These are phyloP conservation scores for Magnolia sinica DNA, from an alignment of 164 flowering plant species.

Conservation along the genomic window DNA sequence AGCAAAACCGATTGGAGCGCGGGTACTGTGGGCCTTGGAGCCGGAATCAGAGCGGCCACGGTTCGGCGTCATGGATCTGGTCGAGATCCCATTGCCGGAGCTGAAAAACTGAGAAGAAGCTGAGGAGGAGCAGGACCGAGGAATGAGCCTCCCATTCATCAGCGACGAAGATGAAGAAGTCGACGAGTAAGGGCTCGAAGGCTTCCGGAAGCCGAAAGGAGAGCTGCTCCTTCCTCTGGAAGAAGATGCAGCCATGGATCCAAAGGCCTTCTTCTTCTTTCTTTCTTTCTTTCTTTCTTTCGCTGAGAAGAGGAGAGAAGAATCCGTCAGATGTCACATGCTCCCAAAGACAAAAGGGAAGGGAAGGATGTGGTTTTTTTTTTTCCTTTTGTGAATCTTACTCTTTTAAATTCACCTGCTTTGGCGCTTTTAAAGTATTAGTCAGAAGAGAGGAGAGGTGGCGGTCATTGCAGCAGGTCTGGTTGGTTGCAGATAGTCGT, in stretches of 20 bases:
- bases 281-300: neutral
- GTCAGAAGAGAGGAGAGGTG: neutral
- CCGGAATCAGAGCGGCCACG: constrained; percentile 43
- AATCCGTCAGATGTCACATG: constrained; percentile 9
- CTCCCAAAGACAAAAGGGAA: constrained; percentile 2
- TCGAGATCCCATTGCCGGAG: constrained; percentile 33
- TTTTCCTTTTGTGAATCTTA: neutral
- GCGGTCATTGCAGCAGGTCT: neutral
- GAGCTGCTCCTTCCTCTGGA: constrained; percentile 85
- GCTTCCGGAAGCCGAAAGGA: constrained; percentile 64
- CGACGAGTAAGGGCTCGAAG: constrained; percentile 64
- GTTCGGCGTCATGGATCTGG: constrained; percentile 65
- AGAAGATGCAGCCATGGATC: constrained; percentile 60
- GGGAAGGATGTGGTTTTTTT: neutral
- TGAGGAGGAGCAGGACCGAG: constrained; percentile 65
- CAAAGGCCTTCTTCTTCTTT: neutral
- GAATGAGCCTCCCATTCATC: constrained; percentile 48
- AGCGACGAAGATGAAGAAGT: constrained; percentile 67
- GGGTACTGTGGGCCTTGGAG: constrained; percentile 23
- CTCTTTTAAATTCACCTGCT: neutral
- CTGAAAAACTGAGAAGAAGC: constrained; percentile 50
- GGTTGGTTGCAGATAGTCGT: neutral
- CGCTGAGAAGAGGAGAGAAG: neutral
- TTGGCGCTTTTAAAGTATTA: neutral
- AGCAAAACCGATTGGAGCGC: constrained; percentile 42